A percentile compares a stretch with the other conserved stretches of the same genome.
These are phyloP conservation scores for Saturnispora bothae DNA, from an alignment of 805 yeast genomes.

Conservation along the genomic window DNA sequence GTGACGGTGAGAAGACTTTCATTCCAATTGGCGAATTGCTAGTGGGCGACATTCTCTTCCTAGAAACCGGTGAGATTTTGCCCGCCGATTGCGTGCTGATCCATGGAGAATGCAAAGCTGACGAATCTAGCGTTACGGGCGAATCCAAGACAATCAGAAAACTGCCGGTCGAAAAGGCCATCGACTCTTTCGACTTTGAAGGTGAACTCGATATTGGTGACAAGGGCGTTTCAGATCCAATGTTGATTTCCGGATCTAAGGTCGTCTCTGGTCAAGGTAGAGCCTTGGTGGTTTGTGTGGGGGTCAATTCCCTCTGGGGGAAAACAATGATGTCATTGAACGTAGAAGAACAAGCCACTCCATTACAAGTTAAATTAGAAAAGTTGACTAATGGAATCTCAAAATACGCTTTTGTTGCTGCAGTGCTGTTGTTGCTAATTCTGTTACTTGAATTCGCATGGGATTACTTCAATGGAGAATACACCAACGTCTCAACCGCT, in stretches of 20 bases:
- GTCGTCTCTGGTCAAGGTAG: slow-evolving; percentile 77
- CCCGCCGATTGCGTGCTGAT: slow-evolving; percentile 81
- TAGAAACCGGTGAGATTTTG: slow-evolving; percentile 90
- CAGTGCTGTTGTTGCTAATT: slow-evolving; percentile 68
- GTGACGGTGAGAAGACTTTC: slow-evolving; percentile 58
- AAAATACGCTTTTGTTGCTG: slow-evolving; percentile 85
- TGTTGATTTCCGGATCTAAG: slow-evolving; percentile 85
- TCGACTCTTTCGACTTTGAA: slow-evolving; percentile 20
- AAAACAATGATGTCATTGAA: slow-evolving; percentile 81
- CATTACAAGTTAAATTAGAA: slow-evolving; percentile 74
- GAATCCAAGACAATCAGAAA: slow-evolving; percentile 81
- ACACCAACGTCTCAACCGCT: slow-evolving; percentile 40
- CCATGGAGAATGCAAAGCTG: slow-evolving; percentile 72
- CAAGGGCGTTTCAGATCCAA: slow-evolving; percentile 54
- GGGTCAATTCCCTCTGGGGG: slow-evolving; percentile 82
- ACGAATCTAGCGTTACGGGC: slow-evolving; percentile 89
- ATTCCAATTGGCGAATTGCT: slow-evolving; percentile 64
- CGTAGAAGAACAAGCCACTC: slow-evolving; percentile 76
- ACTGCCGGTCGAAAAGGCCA: slow-evolving; percentile 38
- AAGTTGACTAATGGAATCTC: slow-evolving; percentile 87
- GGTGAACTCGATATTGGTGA: slow-evolving; percentile 29
- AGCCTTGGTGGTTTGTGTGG: slow-evolving; percentile 85
- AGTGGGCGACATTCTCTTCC: slow-evolving; percentile 74
- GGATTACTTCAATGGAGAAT: slow-evolving; percentile 12
- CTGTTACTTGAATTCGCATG: slow-evolving; percentile 57